phyloP scores from a whole-genome alignment of 2,329 filamentous ascomycete species.

The Mycosphaerelloides madeirae region DNA sequence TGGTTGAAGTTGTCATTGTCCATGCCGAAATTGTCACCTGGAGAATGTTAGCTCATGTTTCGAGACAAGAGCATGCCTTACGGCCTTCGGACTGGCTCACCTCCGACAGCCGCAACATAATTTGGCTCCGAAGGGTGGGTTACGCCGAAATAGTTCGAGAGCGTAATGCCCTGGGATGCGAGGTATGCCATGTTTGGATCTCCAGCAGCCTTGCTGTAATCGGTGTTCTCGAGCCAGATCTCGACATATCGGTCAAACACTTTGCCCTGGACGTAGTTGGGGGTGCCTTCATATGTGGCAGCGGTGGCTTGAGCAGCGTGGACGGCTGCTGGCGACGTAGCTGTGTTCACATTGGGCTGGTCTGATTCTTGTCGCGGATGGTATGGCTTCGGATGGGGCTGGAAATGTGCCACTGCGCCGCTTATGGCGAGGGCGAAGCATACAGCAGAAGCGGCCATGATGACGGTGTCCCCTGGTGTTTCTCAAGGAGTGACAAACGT shows the following conservation, averaged over 20 bases:
- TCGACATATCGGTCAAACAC: slow-evolving; percentile 67
- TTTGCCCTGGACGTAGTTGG: slow-evolving; percentile 60
- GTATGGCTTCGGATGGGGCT: slow-evolving; percentile 17
- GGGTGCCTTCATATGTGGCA: slow-evolving; percentile 56
- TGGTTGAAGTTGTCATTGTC: slow-evolving; percentile 60
- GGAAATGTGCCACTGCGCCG: slow-evolving; percentile 23
- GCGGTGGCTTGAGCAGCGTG: slow-evolving; percentile 57
- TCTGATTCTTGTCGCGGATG: slow-evolving; percentile 1
- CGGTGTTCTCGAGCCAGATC: slow-evolving; percentile 75
- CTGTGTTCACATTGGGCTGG: slow-evolving; percentile 39
- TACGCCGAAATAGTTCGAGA: slow-evolving; percentile 53
- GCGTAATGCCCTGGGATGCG: slow-evolving; percentile 57
- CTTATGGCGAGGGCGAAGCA: slow-evolving; percentile 27
- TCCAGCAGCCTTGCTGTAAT: slow-evolving; percentile 58
- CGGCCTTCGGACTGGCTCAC: no score
- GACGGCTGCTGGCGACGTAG: slow-evolving; percentile 50
- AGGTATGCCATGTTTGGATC: slow-evolving; percentile 59
- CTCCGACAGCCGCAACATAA: slow-evolving; percentile 64
- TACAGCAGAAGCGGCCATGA: slow-evolving; percentile 15
- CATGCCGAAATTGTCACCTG: slow-evolving; percentile 71
- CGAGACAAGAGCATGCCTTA: no score
- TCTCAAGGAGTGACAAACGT: background rate
- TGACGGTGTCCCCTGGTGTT: background rate
- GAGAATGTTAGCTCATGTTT: no score
- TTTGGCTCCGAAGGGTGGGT: slow-evolving; percentile 59